Conservation (phyloP, 2,329 filamentous ascomycete genomes). For the Fusarium illudens region DNA sequence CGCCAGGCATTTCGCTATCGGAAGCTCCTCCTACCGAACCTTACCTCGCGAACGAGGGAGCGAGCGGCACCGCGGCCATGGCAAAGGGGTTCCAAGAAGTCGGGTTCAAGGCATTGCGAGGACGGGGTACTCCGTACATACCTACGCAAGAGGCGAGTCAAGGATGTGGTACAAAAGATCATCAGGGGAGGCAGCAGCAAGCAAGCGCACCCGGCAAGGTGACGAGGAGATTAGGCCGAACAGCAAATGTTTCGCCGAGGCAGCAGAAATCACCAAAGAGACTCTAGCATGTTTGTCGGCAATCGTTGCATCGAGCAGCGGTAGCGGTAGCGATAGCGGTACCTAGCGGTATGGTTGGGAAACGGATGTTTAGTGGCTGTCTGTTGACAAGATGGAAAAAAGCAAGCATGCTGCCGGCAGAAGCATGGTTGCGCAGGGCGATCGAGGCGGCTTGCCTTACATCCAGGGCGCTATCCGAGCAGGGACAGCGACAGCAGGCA, state of each 20-base stretch:
- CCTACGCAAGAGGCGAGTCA: neutral
- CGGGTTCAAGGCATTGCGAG: constrained; percentile 3
- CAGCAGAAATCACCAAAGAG: constrained; percentile 10
- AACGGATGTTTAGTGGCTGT: constrained; percentile 32
- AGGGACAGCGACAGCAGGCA: constrained; percentile 15
- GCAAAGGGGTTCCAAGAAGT: constrained; percentile 15
- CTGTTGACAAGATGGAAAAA: constrained; percentile 11
- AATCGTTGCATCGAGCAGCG: constrained; percentile 18
- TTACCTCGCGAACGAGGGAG: constrained; percentile 11
- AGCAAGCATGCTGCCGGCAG: constrained; percentile 7
- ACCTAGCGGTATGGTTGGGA: constrained; percentile 15
- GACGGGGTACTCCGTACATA: too few relatives aligned
- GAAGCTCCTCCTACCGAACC: constrained; percentile 7
- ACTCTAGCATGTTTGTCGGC: constrained; percentile 11
- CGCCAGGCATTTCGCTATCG: constrained; percentile 3
- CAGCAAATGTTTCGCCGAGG: constrained; percentile 4
- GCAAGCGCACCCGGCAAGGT: constrained; percentile 6
- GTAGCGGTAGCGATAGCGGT: too few relatives aligned
- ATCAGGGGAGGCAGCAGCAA: constrained; percentile 1
- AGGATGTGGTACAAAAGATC: constrained; percentile 9
- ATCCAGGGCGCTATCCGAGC: constrained; percentile 13
- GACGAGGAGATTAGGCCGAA: neutral
- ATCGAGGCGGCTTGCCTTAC: constrained; percentile 7
- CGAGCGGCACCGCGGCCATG: neutral
- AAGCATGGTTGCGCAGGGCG: constrained; percentile 7